Evolutionary conservation across 257 asterid genomes (phyloP).

Genomic region (Hygrophila difformis): DNA sequence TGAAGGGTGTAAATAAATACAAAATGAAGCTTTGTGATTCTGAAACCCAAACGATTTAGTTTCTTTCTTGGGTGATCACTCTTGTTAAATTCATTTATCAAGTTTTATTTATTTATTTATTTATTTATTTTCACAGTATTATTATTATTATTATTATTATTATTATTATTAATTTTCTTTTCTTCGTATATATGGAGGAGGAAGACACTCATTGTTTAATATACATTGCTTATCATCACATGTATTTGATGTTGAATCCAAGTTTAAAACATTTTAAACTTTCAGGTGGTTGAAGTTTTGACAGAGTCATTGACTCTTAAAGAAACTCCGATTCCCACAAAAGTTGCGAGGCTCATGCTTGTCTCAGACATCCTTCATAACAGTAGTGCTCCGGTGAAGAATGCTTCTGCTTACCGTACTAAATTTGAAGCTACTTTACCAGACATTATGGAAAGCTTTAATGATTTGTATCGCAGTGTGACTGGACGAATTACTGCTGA

Average conservation of each 20-base stretch:
- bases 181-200: neutral
- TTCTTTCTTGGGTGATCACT: neutral
- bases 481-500: slow-evolving; percentile 95
- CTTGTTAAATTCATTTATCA: slow-evolving; percentile 3
- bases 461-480: slow-evolving; percentile 84
- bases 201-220: neutral
- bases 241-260: slow-evolving; percentile 4
- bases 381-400: slow-evolving; percentile 75
- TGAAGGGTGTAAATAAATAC: neutral
- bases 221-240: slow-evolving; percentile 6
- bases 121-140: too few species aligned
- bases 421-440: slow-evolving; percentile 66
- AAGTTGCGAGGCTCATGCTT: slow-evolving; percentile 98
- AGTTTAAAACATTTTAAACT: too few species aligned
- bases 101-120: too few species aligned
- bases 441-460: slow-evolving; percentile 83
- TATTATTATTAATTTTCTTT: too few species aligned
- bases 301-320: slow-evolving; percentile 94
- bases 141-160: too few species aligned
- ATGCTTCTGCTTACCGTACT: slow-evolving; percentile 76
- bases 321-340: slow-evolving; percentile 95
- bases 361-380: slow-evolving; percentile 92
- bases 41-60: slow-evolving; percentile 4
- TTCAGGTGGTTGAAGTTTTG: slow-evolving; percentile 88
- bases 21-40: neutral